Conservation (phyloP, 164 flowering plant genomes). For the Liquidambar formosana region DNA sequence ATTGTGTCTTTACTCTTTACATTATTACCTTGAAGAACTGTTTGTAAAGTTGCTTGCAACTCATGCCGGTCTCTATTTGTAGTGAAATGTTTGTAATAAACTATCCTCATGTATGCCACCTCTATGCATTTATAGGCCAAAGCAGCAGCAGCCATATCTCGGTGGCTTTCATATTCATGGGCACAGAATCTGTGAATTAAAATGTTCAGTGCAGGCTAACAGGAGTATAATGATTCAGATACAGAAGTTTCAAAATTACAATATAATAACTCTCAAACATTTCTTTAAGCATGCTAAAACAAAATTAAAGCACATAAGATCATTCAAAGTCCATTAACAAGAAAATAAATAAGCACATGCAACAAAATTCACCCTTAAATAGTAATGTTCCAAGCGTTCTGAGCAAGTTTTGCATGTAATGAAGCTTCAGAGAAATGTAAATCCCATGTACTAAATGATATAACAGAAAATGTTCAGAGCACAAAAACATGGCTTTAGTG, state of each 20-base stretch:
- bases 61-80: conserved; percentile 52
- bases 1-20: too few relatives aligned
- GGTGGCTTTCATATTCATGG: conserved; percentile 58
- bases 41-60: conserved; percentile 52
- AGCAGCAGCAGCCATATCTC: conserved; percentile 79
- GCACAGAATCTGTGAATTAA: conserved; percentile 60
- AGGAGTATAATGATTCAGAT: background rate
- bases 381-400: too few relatives aligned
- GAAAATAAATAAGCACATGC: too few relatives aligned
- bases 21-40: conserved; percentile 60
- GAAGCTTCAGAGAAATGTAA: too few relatives aligned
- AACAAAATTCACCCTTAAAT: too few relatives aligned
- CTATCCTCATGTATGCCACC: conserved; percentile 74
- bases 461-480: too few relatives aligned
- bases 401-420: too few relatives aligned
- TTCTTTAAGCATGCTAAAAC: background rate
- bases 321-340: too few relatives aligned
- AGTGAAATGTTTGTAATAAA: conserved; percentile 46
- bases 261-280: background rate
- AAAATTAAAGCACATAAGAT: background rate
- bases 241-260: background rate
- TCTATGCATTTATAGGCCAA: conserved; percentile 91
- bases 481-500: too few relatives aligned
- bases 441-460: too few relatives aligned
- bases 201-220: conserved; percentile 4